A percentile compares a stretch with the other conserved stretches of the same genome.
These are phyloP conservation scores for Fraxinus excelsior DNA, from an alignment of 257 asterid species.

Conservation along the genomic window DNA sequence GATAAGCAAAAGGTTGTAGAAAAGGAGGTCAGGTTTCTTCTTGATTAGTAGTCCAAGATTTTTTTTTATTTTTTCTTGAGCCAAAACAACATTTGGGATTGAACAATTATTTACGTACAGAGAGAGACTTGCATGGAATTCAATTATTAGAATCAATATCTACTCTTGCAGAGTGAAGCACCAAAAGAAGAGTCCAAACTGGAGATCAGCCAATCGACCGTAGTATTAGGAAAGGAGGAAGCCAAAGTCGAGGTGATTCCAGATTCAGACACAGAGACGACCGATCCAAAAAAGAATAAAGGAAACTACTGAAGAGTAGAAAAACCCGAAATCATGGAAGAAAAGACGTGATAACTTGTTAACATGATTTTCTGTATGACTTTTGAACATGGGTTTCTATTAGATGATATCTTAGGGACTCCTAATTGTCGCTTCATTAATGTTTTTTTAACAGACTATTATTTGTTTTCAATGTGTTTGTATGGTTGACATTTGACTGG, in stretches of 20 bases:
- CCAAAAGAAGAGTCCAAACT: constrained; percentile 23
- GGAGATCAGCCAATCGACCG: background rate
- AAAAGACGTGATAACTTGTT: background rate
- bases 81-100: no score
- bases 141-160: background rate
- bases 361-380: background rate
- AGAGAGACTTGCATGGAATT: background rate
- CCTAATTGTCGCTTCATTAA: no score
- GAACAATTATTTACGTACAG: no score
- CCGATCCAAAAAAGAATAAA: background rate
- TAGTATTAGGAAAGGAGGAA: background rate
- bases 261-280: background rate
- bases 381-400: background rate
- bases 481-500: no score
- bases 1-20: constrained; percentile 16
- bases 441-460: no score
- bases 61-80: no score
- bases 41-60: no score
- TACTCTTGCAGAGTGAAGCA: constrained; percentile 31
- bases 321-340: background rate
- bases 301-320: background rate
- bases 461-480: no score
- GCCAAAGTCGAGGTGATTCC: background rate
- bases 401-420: background rate
- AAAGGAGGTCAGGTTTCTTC: constrained; percentile 26